phyloP scores from a whole-genome alignment of 345 rosid species.

The Rubroshorea leprosula region DNA sequence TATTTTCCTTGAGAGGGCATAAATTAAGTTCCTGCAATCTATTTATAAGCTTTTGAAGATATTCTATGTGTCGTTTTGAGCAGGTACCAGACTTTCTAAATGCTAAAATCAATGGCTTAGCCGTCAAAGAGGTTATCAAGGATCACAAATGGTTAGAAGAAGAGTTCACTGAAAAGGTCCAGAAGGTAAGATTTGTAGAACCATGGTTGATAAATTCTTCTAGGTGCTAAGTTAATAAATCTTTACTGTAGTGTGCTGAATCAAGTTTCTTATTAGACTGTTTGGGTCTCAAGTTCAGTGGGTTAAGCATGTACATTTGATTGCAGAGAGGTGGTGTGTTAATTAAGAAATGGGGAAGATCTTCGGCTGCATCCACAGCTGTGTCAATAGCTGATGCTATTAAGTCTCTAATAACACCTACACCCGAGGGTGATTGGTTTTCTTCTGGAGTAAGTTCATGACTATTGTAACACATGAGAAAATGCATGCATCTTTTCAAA shows the following conservation, averaged over 20 bases:
- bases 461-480: not conserved
- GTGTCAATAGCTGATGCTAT: slow-evolving; percentile 91
- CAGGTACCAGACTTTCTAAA: slow-evolving; percentile 98
- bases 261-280: not conserved
- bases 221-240: not conserved
- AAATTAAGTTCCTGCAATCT: slow-evolving; percentile 4
- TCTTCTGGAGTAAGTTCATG: slow-evolving; percentile 71
- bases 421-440: slow-evolving; percentile 97
- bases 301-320: slow-evolving; percentile 8
- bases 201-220: not conserved
- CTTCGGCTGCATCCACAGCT: slow-evolving; percentile 97
- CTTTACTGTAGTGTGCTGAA: too few species aligned
- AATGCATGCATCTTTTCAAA: slow-evolving; percentile 3
- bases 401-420: slow-evolving; percentile 81
- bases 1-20: not conserved
- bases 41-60: not conserved
- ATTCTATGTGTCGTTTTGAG: slow-evolving; percentile 2
- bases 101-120: slow-evolving; percentile 72
- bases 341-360: slow-evolving; percentile 98
- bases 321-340: slow-evolving; percentile 87
- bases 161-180: slow-evolving; percentile 88
- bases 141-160: slow-evolving; percentile 95
- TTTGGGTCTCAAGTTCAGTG: not conserved
- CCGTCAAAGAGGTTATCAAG: slow-evolving; percentile 88
- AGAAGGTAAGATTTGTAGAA: slow-evolving; percentile 45